These are phyloP conservation scores for Quercus gilva DNA, from an alignment of 306 rosid genomes.

Conservation along the genomic window DNA sequence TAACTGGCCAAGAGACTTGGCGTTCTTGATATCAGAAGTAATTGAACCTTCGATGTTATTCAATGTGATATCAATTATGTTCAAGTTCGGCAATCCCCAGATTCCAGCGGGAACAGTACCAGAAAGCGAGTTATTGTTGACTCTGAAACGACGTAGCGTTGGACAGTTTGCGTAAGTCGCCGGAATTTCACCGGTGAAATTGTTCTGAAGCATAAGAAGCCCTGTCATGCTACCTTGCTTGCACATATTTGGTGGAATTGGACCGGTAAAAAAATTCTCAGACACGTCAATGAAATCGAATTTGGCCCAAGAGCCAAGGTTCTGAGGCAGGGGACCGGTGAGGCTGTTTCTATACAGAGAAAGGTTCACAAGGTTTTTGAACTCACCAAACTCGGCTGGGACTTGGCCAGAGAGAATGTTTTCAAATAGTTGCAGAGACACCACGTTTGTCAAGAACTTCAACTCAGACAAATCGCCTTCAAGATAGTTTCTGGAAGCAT, in stretches of 20 bases:
- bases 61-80: slow-evolving; percentile 52
- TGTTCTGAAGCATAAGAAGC: slow-evolving; percentile 67
- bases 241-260: slow-evolving; percentile 89
- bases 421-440: slow-evolving; percentile 54
- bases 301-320: slow-evolving; percentile 65
- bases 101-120: slow-evolving; percentile 63
- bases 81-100: slow-evolving; percentile 70
- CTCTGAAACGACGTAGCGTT: slow-evolving; percentile 58
- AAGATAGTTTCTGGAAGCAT: slow-evolving; percentile 52
- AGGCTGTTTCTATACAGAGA: slow-evolving; percentile 68
- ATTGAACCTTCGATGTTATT: slow-evolving; percentile 66
- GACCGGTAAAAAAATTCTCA: slow-evolving; percentile 64
- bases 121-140: slow-evolving; percentile 64
- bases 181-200: slow-evolving; percentile 79
- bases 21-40: slow-evolving; percentile 49
- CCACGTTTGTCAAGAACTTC: slow-evolving; percentile 39
- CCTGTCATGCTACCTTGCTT: slow-evolving; percentile 44
- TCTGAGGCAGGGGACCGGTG: slow-evolving; percentile 69
- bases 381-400: slow-evolving; percentile 73
- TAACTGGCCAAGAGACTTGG: slow-evolving; percentile 45
- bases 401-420: slow-evolving; percentile 58
- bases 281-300: slow-evolving; percentile 68
- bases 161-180: slow-evolving; percentile 47
- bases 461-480: slow-evolving; percentile 67
- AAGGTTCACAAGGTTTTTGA: slow-evolving; percentile 43